Evolutionary conservation across 805 yeast genomes (phyloP).

Genomic region (Lipomyces lipofer): DNA sequence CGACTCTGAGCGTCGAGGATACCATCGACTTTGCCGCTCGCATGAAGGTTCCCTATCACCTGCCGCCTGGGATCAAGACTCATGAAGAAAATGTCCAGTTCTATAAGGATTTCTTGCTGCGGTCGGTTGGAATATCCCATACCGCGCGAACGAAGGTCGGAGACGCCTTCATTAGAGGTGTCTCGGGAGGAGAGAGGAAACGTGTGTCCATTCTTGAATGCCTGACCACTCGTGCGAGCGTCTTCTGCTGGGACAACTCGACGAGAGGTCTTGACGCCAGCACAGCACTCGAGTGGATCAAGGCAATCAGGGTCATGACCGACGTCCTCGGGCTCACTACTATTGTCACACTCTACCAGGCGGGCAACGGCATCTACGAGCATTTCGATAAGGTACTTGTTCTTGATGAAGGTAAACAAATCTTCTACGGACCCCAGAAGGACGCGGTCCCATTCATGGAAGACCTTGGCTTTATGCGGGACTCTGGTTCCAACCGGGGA

Average conservation of each 20-base stretch:
- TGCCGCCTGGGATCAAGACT: conserved; percentile 49
- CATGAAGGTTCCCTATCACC: conserved; percentile 59
- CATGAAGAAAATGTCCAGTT: conserved; percentile 48
- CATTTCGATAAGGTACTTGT: conserved; percentile 55
- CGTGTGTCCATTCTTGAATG: conserved; percentile 57
- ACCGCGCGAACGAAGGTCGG: conserved; percentile 47
- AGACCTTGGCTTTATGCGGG: conserved; percentile 59
- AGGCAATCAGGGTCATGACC: conserved; percentile 58
- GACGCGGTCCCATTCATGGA: conserved; percentile 51
- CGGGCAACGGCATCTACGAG: conserved; percentile 55
- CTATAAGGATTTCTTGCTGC: conserved; percentile 48
- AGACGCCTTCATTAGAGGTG: conserved; percentile 55
- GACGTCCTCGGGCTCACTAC: conserved; percentile 51
- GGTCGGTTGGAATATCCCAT: conserved; percentile 44
- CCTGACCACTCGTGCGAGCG: conserved; percentile 46
- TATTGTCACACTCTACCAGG: conserved; percentile 61
- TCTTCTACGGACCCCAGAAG: conserved; percentile 51
- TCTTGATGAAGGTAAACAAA: conserved; percentile 57
- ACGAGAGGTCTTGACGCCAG: conserved; percentile 73
- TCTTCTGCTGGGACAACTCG: conserved; percentile 66
- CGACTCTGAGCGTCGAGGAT: conserved; percentile 71
- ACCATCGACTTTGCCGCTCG: conserved; percentile 69
- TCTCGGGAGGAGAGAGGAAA: conserved; percentile 60
- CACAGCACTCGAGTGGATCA: conserved; percentile 63
- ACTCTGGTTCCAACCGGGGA: conserved; percentile 56